A percentile compares a stretch with the other conserved stretches of the same genome.
phyloP scores from a whole-genome alignment of 2,329 filamentous ascomycete species.

The Ophiostoma sp. region DNA sequence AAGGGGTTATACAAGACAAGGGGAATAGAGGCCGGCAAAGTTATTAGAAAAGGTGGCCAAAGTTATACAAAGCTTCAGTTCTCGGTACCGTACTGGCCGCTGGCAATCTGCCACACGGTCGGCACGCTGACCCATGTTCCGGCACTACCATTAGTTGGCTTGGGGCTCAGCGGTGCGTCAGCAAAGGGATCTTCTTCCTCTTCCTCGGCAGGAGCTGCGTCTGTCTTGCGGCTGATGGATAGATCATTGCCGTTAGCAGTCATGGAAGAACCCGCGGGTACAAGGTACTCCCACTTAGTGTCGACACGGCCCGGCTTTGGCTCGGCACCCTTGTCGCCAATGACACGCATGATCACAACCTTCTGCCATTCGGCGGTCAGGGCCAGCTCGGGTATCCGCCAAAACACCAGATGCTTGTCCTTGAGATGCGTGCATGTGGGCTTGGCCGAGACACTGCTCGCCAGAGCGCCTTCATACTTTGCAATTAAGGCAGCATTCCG shows the following conservation, averaged over 20 bases:
- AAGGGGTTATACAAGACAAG: conserved; percentile 14
- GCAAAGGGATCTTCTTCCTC: conserved; percentile 65
- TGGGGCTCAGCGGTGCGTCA: conserved; percentile 44
- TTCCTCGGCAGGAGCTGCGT: conserved; percentile 42
- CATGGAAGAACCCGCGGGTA: conserved; percentile 57
- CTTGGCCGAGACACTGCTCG: conserved; percentile 67
- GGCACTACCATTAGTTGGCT: conserved; percentile 23
- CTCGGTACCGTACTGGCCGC: conserved; percentile 67
- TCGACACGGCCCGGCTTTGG: conserved; percentile 67
- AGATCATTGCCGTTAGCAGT: conserved; percentile 56
- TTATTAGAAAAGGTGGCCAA: neutral
- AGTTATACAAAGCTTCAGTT: conserved; percentile 23
- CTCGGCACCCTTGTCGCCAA: conserved; percentile 31
- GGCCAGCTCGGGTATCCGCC: conserved; percentile 67
- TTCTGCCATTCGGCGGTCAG: conserved; percentile 56
- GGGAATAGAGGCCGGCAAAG: neutral
- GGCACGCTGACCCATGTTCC: conserved; percentile 62
- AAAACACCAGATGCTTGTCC: conserved; percentile 72
- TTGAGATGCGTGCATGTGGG: conserved; percentile 73
- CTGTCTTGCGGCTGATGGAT: conserved; percentile 52
- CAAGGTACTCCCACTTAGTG: conserved; percentile 42
- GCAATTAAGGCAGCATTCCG: conserved; percentile 72
- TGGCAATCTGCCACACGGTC: conserved; percentile 61
- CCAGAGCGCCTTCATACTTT: conserved; percentile 62
- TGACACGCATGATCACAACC: conserved; percentile 70